phyloP scores from a whole-genome alignment of 805 yeast genomes.

The Peterozyma toletana region DNA sequence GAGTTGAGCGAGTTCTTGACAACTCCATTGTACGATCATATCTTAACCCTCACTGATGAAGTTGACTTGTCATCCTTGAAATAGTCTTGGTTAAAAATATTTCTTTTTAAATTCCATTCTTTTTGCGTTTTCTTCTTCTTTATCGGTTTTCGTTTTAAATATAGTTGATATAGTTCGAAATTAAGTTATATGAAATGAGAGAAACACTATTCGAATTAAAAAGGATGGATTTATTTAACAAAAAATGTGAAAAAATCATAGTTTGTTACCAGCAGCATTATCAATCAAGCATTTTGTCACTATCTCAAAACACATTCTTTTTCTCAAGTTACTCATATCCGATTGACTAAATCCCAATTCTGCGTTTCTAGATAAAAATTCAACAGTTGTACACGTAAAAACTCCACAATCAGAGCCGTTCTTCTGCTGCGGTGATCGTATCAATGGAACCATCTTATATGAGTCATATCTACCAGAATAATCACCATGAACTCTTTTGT shows the following conservation, averaged over 20 bases:
- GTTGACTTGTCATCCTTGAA: constrained; percentile 23
- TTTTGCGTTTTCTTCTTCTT: too few relatives aligned
- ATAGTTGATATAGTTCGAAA: too few relatives aligned
- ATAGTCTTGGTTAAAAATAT: neutral
- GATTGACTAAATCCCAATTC: constrained; percentile 50
- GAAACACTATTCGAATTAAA: too few relatives aligned
- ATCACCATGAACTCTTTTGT: constrained; percentile 38
- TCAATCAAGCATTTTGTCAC: constrained; percentile 13
- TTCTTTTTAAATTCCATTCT: too few relatives aligned
- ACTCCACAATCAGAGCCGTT: constrained; percentile 97
- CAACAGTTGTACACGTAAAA: constrained; percentile 75
- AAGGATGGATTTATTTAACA: too few relatives aligned
- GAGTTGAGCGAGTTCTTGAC: constrained; percentile 75
- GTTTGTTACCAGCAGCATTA: neutral
- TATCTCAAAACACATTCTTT: constrained; percentile 62
- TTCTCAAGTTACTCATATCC: constrained; percentile 64
- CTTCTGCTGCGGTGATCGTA: constrained; percentile 66
- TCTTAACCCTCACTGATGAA: constrained; percentile 37
- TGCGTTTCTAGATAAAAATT: constrained; percentile 44
- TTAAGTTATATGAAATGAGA: too few relatives aligned
- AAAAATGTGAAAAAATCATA: too few relatives aligned
- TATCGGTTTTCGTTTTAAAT: too few relatives aligned
- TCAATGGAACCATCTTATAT: constrained; percentile 16
- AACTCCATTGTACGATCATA: constrained; percentile 67
- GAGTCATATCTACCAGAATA: constrained; percentile 14